These are phyloP conservation scores for Colletotrichum ledebouriae DNA, from an alignment of 2,329 filamentous ascomycete genomes.

Conservation along the genomic window DNA sequence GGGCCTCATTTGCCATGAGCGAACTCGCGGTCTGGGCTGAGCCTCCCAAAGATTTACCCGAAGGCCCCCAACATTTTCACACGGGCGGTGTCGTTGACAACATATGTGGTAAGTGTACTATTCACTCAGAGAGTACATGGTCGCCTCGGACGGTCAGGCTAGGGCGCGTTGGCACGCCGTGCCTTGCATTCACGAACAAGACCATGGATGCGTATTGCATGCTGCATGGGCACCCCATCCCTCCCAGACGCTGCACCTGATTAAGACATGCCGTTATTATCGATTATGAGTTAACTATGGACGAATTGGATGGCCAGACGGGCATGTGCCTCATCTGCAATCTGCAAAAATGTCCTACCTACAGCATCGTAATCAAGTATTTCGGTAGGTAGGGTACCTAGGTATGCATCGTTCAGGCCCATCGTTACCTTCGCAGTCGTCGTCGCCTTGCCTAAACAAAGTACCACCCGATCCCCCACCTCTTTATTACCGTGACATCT, in stretches of 20 bases:
- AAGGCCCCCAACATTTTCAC: no score
- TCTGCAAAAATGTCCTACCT: not conserved
- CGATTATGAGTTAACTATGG: not conserved
- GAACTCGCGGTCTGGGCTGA: slow-evolving; percentile 16
- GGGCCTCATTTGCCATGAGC: slow-evolving; percentile 3
- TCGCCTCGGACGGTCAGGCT: not conserved
- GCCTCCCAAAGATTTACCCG: not conserved
- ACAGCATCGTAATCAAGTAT: no score
- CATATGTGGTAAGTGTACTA: not conserved
- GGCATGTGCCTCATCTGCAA: slow-evolving; percentile 9
- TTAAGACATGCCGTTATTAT: not conserved
- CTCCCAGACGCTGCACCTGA: not conserved
- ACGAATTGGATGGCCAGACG: not conserved
- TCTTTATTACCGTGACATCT: slow-evolving; percentile 25
- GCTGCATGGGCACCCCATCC: not conserved
- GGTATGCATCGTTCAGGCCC: no score
- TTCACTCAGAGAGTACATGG: not conserved
- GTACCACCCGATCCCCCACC: slow-evolving; percentile 14
- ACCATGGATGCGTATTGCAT: not conserved
- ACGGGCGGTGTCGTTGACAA: not conserved
- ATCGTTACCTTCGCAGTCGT: not conserved
- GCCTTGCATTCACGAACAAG: not conserved
- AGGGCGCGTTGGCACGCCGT: not conserved
- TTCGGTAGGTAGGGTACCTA: no score
- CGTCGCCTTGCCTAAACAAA: not conserved